Percentiles rank a stretch among this genome's conserved stretches.
phyloP scores from a whole-genome alignment of 345 rosid species.

The Sisymbrium altissimum region DNA sequence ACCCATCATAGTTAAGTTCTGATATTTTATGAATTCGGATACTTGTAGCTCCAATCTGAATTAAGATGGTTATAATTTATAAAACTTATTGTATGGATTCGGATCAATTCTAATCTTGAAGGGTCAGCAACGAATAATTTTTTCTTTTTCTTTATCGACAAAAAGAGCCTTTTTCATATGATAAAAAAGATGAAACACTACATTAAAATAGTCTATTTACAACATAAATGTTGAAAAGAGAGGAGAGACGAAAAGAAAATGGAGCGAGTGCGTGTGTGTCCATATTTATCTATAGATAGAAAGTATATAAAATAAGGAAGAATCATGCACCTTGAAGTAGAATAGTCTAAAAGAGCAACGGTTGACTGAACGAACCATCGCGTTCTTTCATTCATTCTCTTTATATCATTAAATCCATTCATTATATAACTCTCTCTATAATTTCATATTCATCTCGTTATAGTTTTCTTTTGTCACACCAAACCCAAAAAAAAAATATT shows the following conservation, averaged over 20 bases:
- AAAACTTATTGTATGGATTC: background rate
- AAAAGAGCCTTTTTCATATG: background rate
- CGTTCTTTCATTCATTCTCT: background rate
- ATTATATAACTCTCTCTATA: background rate
- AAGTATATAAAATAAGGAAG: background rate
- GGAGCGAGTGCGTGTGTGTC: background rate
- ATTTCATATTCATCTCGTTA: slow-evolving; percentile 15
- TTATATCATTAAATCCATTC: background rate
- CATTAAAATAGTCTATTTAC: background rate
- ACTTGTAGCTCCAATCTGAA: no score
- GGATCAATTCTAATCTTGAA: background rate
- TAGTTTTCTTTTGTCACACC: background rate
- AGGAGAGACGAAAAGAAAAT: background rate
- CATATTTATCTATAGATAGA: background rate
- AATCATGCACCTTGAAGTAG: slow-evolving; percentile 19
- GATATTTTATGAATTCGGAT: no score
- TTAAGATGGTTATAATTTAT: no score
- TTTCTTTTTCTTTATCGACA: background rate
- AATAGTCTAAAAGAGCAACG: slow-evolving; percentile 30
- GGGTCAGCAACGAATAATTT: no score
- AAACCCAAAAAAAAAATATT: background rate
- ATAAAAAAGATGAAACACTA: background rate
- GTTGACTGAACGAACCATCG: slow-evolving; percentile 18
- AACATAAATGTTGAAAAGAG: background rate
- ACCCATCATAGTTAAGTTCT: no score